Percentiles rank a stretch among this genome's conserved stretches.
Evolutionary conservation across 2,329 filamentous ascomycete genomes (phyloP).

Genomic region (Cladophialophora exuberans): DNA sequence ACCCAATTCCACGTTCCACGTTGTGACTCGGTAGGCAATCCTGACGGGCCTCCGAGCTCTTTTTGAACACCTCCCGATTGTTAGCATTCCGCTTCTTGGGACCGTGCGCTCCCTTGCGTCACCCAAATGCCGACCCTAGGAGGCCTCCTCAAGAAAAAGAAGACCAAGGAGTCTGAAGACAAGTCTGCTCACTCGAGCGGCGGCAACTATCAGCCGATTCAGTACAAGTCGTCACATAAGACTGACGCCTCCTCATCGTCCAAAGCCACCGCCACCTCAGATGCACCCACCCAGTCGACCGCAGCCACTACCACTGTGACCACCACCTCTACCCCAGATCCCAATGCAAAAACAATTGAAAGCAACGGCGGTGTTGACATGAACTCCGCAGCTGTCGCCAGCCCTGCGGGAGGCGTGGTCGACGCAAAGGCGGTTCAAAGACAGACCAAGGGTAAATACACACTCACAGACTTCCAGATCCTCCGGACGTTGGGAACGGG

Average conservation of each 20-base stretch:
- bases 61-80: slow-evolving; percentile 14
- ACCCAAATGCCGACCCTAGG: slow-evolving; percentile 84
- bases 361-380: slow-evolving; percentile 34
- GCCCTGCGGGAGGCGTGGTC: slow-evolving; percentile 31
- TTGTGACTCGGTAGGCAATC: slow-evolving; percentile 17
- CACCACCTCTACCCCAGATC: slow-evolving; percentile 31
- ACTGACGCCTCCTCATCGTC: slow-evolving; percentile 64
- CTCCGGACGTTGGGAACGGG: slow-evolving; percentile 92
- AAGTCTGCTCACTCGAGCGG: slow-evolving; percentile 34
- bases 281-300: slow-evolving; percentile 38
- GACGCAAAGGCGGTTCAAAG: slow-evolving; percentile 49
- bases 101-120: slow-evolving; percentile 29
- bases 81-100: slow-evolving; percentile 26
- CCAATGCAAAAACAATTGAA: slow-evolving; percentile 33
- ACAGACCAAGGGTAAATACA: slow-evolving; percentile 96
- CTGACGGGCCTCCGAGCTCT: slow-evolving; percentile 23
- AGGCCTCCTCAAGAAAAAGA: slow-evolving; percentile 93
- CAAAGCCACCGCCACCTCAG: slow-evolving; percentile 34
- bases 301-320: slow-evolving; percentile 28
- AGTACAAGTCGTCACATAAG: slow-evolving; percentile 55
- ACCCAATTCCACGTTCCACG: slow-evolving; percentile 19
- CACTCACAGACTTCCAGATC: slow-evolving; percentile 84
- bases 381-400: slow-evolving; percentile 29
- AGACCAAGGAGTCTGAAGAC: slow-evolving; percentile 79
- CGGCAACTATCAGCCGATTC: slow-evolving; percentile 28